Base-by-base conservation (phyloP, 768 basidiomycete species). In the Leccinum uliginosum region DNA sequence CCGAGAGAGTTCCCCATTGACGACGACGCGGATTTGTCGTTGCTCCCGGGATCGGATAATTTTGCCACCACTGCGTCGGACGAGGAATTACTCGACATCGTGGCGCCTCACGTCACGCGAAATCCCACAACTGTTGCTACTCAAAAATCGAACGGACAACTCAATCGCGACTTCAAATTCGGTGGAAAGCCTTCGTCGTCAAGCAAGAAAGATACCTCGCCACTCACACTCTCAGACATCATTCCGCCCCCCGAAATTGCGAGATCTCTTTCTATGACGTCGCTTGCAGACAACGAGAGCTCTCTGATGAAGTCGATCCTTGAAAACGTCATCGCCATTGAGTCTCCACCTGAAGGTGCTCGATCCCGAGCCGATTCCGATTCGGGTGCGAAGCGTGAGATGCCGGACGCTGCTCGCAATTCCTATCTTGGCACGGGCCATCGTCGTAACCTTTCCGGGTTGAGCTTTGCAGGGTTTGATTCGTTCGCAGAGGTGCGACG, bases 401-500 rank as follows among this genome's bases (percentile, higher is more conserved):
- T 65, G n/a, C 60, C 74, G 57, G 56, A 70, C 32, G 45, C 54
- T 2, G 44, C 54, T 4, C 59, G 63, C n/a, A 45, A 53, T 47
- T 64, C 73, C 19, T 50, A 47, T 14, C 24, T 55, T 4, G 6
- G 63, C 52, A 19, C 56, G 21, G 45, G 65, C 38, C 78, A 77
- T 44, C 67, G 73, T 2, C 72, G 76, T 29, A 65, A 66, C 19
- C 59, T 67, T 3, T 89, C 87, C 0, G 80, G 71, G 3, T 66
- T 81, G 51, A 90, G 88, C 67, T 91, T 92, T 62, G 76, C 73
- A 4, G 89, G 89, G 0, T 77, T 91, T 15, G 83, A 86, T 47
- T 86, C 87, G 0, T 92, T 90, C 60, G 84, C 86, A 19, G 89
- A 90, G 65, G 81, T 91, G n/a, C 75, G 89, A 29, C 80, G 87